These are phyloP conservation scores for Chlorella variabilis DNA, from an alignment of 163 green algal genomes.

Conservation along the genomic window DNA sequence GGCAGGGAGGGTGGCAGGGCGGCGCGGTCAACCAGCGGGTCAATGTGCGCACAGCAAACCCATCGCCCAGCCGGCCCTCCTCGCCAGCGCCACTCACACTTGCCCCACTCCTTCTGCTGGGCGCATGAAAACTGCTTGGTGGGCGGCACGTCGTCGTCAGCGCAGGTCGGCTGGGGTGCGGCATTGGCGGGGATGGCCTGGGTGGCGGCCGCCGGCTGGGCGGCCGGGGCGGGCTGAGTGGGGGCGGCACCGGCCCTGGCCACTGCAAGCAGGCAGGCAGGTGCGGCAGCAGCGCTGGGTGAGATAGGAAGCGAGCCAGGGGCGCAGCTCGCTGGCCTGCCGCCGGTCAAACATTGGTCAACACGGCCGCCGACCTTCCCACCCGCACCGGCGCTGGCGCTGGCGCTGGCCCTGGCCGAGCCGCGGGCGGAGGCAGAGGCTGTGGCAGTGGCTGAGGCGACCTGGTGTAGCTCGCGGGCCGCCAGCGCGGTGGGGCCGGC, in stretches of 20 bases:
- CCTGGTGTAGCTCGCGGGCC: background rate
- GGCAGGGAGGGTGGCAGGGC: too few species aligned
- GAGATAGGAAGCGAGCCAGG: background rate
- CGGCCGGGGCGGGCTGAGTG: background rate
- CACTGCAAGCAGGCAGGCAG: background rate
- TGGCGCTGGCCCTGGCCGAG: background rate
- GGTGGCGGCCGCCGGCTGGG: too few species aligned
- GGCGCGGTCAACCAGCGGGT: too few species aligned
- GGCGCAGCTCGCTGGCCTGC: background rate
- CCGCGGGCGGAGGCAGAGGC: background rate
- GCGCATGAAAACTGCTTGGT: constrained; percentile 13
- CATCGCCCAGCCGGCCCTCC: background rate
- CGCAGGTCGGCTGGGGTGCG: background rate
- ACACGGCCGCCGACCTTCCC: background rate
- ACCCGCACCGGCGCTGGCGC: background rate
- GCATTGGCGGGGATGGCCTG: background rate
- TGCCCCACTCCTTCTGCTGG: constrained; percentile 39
- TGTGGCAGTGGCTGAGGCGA: background rate
- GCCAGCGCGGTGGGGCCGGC: background rate
- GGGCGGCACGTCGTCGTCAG: constrained; percentile 25
- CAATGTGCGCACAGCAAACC: too few species aligned
- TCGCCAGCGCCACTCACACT: constrained; percentile 15
- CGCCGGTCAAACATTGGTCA: background rate
- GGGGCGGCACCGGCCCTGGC: background rate
- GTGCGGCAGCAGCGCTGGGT: background rate